Conservation (phyloP, 2,329 filamentous ascomycete genomes). For the Raffaelea albimanens region DNA sequence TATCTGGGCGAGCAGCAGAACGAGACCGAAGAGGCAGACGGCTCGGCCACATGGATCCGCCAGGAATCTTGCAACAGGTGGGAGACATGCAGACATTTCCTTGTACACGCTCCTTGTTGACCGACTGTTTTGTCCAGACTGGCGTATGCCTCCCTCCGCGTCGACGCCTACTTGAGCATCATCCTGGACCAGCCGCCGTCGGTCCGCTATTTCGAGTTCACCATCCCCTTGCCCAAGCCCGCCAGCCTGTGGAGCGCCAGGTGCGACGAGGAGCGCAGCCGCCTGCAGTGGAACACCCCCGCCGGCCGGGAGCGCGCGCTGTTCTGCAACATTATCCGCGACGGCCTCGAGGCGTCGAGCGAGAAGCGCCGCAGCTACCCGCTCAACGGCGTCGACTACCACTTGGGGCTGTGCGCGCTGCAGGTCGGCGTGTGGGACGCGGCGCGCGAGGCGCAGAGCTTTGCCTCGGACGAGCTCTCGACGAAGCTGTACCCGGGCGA, state of each 20-base stretch:
- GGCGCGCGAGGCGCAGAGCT: constrained; percentile 4
- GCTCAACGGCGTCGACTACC: constrained; percentile 1
- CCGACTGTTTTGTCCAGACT: neutral
- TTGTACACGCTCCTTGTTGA: neutral
- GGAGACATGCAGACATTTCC: too few relatives aligned
- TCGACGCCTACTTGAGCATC: constrained; percentile 6
- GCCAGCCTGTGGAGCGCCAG: constrained; percentile 1
- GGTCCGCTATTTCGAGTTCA: constrained; percentile 5
- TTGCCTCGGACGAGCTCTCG: constrained; percentile 3
- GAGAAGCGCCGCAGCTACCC: neutral
- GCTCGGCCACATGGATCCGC: neutral
- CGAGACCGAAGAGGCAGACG: neutral
- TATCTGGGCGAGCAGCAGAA: neutral
- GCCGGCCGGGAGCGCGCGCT: constrained; percentile 4
- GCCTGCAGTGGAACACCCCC: constrained; percentile 4
- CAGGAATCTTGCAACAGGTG: constrained; percentile 4
- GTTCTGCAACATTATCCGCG: constrained; percentile 5
- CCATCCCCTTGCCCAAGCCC: constrained; percentile 4
- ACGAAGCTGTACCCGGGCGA: neutral
- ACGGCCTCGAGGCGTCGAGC: neutral
- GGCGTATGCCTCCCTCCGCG: constrained; percentile 1
- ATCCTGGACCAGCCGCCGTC: constrained; percentile 4
- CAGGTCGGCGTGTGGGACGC: constrained; percentile 6
- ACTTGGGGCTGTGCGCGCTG: constrained; percentile 5
- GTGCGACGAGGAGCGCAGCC: constrained; percentile 1